These are phyloP conservation scores for Penicillium sumatraense DNA, from an alignment of 2,329 filamentous ascomycete genomes.

Conservation along the genomic window DNA sequence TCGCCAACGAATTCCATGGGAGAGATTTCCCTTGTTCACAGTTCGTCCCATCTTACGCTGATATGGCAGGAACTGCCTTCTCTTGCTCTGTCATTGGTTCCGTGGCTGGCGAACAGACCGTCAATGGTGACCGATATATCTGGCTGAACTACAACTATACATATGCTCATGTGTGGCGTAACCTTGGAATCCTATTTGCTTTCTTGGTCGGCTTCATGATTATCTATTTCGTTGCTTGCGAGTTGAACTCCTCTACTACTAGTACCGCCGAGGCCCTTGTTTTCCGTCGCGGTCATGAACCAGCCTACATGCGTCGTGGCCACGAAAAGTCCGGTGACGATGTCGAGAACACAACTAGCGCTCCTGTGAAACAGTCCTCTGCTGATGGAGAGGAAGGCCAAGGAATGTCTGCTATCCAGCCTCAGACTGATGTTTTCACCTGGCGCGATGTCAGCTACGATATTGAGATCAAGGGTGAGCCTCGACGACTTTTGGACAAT, in stretches of 20 bases:
- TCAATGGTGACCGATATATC: slow-evolving; percentile 65
- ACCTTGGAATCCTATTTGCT: slow-evolving; percentile 69
- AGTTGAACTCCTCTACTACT: slow-evolving; percentile 54
- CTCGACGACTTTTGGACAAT: slow-evolving; percentile 26
- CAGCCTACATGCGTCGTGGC: slow-evolving; percentile 18
- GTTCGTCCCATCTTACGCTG: slow-evolving; percentile 24
- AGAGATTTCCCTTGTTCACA: slow-evolving; percentile 25
- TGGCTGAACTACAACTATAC: slow-evolving; percentile 60
- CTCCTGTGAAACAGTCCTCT: not conserved
- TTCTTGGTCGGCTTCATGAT: slow-evolving; percentile 49
- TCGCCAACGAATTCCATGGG: slow-evolving; percentile 39
- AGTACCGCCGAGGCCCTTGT: slow-evolving; percentile 74
- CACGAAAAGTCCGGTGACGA: slow-evolving; percentile 6
- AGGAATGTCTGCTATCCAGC: slow-evolving; percentile 13
- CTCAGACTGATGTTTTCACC: slow-evolving; percentile 22
- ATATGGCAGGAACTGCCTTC: slow-evolving; percentile 12
- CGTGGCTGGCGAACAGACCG: slow-evolving; percentile 54
- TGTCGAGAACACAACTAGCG: not conserved
- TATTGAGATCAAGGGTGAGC: slow-evolving; percentile 61
- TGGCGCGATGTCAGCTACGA: slow-evolving; percentile 66
- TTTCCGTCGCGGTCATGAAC: slow-evolving; percentile 63
- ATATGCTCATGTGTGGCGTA: slow-evolving; percentile 65
- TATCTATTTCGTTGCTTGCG: slow-evolving; percentile 59
- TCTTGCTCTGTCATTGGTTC: slow-evolving; percentile 49
- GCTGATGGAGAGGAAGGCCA: slow-evolving; percentile 13